Percentiles rank a stretch among this genome's conserved stretches.
Conservation (phyloP, 208 protist species). For the Leishmania braziliensis region DNA sequence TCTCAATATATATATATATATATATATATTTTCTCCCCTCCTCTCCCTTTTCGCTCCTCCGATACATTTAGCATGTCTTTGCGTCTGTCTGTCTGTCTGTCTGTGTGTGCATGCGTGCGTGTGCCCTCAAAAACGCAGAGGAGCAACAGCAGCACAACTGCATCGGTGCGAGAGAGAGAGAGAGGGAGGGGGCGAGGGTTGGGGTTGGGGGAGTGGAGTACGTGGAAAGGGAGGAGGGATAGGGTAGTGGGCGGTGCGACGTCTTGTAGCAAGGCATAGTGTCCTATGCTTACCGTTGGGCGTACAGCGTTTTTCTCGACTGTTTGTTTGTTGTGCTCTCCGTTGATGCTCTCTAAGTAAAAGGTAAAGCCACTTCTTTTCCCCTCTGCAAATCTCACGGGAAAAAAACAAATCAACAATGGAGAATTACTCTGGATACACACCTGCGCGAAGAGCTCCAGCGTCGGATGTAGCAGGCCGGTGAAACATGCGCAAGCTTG, state of each 20-base stretch:
- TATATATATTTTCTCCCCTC: neutral
- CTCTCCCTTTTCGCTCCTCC: neutral
- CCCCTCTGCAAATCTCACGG: neutral
- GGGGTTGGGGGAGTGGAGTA: neutral
- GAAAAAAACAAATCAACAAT: neutral
- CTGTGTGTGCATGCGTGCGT: neutral
- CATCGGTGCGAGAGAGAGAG: neutral
- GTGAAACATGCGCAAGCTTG: neutral
- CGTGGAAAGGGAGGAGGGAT: neutral
- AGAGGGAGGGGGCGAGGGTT: neutral
- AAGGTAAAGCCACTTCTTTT: neutral
- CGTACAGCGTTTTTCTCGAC: neutral
- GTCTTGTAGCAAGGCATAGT: neutral
- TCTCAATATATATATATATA: neutral
- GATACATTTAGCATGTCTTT: neutral
- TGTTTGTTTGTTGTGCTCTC: neutral
- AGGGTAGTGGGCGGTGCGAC: neutral
- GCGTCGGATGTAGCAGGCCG: neutral
- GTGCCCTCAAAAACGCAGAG: neutral
- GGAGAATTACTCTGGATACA: neutral
- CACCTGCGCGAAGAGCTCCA: neutral
- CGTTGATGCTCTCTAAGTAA: neutral
- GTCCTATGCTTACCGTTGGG: neutral
- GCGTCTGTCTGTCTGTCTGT: neutral
- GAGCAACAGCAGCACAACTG: neutral